Base-by-base conservation (phyloP, 2,329 filamentous ascomycete genomes). In the Fusarium nygamai region DNA sequence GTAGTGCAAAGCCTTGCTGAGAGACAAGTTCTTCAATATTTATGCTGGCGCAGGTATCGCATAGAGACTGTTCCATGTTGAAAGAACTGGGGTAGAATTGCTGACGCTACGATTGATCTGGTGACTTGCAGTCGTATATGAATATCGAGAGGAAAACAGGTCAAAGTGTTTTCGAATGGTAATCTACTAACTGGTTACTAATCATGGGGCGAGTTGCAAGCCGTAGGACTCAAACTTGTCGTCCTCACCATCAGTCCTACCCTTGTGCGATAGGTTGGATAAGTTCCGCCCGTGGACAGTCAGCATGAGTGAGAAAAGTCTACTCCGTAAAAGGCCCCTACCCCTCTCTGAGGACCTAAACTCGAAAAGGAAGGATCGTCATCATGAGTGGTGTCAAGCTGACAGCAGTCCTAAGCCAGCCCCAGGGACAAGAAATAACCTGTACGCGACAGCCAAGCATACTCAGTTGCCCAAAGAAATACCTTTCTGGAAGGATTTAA, bases 1-100 rank as follows among this genome's bases (percentile, higher is more conserved):
- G 27, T 14, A 65, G 11, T 5, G 20, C 19, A 6, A 67, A 67
- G 6, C 64, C 64, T 5, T 38, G 12, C 0, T 66, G 20, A 2
- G 41, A 50, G 33, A 43, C 10, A 5, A 67, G 36, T 0, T 29
- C 12, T 16, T 67, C 64, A 6, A 67, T 67, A 24, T 36, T 67
- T 0, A 67, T 27, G 2, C n/a, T 38, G 20, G 19, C 16, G n/a
- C 64, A 67, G 10, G n/a, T n/a, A 13, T 20, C 22, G 34, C 64
- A 67, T 4, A 67, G 43, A 27, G 36, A 22, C 16, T n/a, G n/a
- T 8, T 59, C n/a, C 56, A 59, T 59, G 7, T 6, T 50, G 29
- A 14, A 9, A n/a, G 29, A n/a, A 17, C 14, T 6, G 44, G 8
- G 12, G 24, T 46, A 20, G 8, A 27, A 9, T 46, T 27, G 44